phyloP scores from a whole-genome alignment of 1,284 basidiomycete genomes.

The Microbotryum violaceum region DNA sequence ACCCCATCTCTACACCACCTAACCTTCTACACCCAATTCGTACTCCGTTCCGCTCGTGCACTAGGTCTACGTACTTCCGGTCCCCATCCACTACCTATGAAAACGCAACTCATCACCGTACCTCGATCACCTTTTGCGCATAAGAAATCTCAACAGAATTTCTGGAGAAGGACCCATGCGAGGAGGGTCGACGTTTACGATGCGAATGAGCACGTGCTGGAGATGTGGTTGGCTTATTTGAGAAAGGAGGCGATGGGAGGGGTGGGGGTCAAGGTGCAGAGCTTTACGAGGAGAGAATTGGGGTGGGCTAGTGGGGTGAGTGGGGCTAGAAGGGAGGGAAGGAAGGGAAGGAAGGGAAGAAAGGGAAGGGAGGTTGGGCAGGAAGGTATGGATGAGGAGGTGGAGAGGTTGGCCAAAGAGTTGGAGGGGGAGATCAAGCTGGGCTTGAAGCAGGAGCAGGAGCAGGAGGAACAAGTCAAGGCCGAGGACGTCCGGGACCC shows the following conservation, averaged over 20 bases:
- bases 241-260: slow-evolving; percentile 69
- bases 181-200: slow-evolving; percentile 87
- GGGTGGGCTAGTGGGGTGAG: slow-evolving; percentile 41
- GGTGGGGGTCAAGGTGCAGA: slow-evolving; percentile 73
- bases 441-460: neutral
- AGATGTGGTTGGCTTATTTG: slow-evolving; percentile 75
- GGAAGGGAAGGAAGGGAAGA: too few relatives aligned
- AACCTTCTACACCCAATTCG: slow-evolving; percentile 76
- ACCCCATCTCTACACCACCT: slow-evolving; percentile 53
- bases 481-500: neutral
- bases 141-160: slow-evolving; percentile 96
- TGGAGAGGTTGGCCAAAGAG: slow-evolving; percentile 1
- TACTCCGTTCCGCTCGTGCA: slow-evolving; percentile 69
- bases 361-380: neutral
- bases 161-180: slow-evolving; percentile 74
- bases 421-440: slow-evolving; percentile 1
- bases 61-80: slow-evolving; percentile 74
- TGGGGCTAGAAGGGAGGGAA: neutral
- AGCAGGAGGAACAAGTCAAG: neutral
- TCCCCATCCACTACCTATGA: slow-evolving; percentile 62
- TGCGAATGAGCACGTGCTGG: slow-evolving; percentile 67
- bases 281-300: slow-evolving; percentile 64
- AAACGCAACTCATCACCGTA: slow-evolving; percentile 79
- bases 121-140: slow-evolving; percentile 78
- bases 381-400: neutral